Base-by-base conservation (phyloP, 805 yeast genomes). In the Lachancea dasiensis region DNA sequence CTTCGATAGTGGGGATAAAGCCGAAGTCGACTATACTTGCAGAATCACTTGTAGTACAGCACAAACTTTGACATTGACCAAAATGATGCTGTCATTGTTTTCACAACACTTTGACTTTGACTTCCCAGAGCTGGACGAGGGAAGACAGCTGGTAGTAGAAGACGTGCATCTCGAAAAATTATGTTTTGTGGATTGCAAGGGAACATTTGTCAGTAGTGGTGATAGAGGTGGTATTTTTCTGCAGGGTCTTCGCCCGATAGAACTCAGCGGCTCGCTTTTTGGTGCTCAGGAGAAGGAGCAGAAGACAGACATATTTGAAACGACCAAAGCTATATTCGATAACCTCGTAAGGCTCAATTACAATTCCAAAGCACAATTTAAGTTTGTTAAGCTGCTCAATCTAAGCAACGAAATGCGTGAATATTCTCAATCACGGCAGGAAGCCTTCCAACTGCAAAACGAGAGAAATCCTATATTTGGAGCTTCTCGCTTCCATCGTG, bases 171-270 rank as follows among this genome's bases (percentile, higher is more conserved):
- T 46, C 6, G 36, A 44, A 10, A 39, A 41, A 17, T 32, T 54
- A 13, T 47, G 54, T 29, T 50, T 56, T 33, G 38, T 50, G 11
- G 31, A 42, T 16, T 46, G 52, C 25, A 46, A 40, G 32, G 54
- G 50, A 3, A 31, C 26, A 3, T 39, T 39, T 29, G 30, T 28
- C 3, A 34, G 36, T 11, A 13, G 33, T 13, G 31, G 36, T 6
- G 16, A 20, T 18, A 39, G 25, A 15, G 38, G 38, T 9, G 30
- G 35, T 10, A 39, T 39, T 22, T 29, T 34, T 33, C 24, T 39
- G 13, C 37, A 38, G 22, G 39, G 39, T 6, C 22, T 34, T 25
- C 35, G 38, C 5, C 20, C 29, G 5, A 30, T 34, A 21, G 43
- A 39, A 18, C 19, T 39, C 4, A 19, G 26, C 15, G 20, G 31